phyloP scores from a whole-genome alignment of 116 monocot genomes.

The Posidonia oceanica region DNA sequence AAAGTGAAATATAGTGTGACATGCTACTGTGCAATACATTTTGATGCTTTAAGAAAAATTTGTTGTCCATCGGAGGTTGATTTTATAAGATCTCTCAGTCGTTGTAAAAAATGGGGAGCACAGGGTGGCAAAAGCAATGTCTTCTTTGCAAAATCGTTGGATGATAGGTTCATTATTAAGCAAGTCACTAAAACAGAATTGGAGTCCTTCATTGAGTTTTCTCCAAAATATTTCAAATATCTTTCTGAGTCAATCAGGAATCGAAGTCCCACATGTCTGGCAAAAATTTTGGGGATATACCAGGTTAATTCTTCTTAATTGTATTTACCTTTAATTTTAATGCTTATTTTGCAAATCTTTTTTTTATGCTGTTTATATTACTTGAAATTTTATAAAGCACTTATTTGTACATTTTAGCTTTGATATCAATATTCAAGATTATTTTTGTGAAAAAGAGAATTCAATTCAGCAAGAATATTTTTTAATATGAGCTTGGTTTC shows the following conservation, averaged over 20 bases:
- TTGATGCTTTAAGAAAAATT: conserved; percentile 68
- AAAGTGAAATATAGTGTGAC: conserved; percentile 75
- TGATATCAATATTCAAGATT: no score
- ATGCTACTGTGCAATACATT: conserved; percentile 70
- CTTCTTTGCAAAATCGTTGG: conserved; percentile 92
- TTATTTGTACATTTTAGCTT: no score
- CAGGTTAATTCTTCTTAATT: conserved; percentile 29
- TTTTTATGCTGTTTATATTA: not conserved
- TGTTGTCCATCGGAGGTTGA: conserved; percentile 86
- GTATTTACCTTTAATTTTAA: not conserved
- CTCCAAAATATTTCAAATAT: conserved; percentile 79
- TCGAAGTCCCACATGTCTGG: conserved; percentile 78
- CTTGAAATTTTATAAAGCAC: not conserved
- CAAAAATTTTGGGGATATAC: conserved; percentile 91
- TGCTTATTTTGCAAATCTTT: not conserved
- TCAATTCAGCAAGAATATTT: no score
- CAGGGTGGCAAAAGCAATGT: conserved; percentile 97
- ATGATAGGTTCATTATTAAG: conserved; percentile 94
- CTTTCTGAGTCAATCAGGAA: conserved; percentile 62
- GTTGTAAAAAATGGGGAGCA: conserved; percentile 93
- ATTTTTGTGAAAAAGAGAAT: no score
- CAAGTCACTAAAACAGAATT: conserved; percentile 96
- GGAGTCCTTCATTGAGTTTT: conserved; percentile 89
- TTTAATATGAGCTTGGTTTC: no score
- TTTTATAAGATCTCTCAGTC: conserved; percentile 80